These are phyloP conservation scores for Phaffomyces opuntiae DNA, from an alignment of 805 yeast genomes.

Conservation along the genomic window DNA sequence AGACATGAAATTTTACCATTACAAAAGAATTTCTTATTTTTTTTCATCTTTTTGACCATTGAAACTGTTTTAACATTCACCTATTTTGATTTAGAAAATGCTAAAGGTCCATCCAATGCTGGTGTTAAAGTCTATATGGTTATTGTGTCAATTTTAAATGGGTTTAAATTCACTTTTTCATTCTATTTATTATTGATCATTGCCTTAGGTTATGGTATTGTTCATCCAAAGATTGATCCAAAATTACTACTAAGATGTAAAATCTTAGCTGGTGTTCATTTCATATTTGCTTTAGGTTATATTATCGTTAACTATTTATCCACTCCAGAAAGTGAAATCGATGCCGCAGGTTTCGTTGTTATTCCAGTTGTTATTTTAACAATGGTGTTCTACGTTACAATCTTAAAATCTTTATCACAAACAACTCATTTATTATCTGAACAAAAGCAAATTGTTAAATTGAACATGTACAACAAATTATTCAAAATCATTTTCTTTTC, in stretches of 20 bases:
- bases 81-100: constrained; percentile 77
- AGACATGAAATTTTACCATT: constrained; percentile 82
- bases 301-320: constrained; percentile 47
- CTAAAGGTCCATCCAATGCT: constrained; percentile 38
- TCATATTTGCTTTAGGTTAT: constrained; percentile 46
- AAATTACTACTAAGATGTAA: constrained; percentile 67
- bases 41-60: constrained; percentile 71
- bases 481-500: constrained; percentile 71
- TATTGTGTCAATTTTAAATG: constrained; percentile 70
- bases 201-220: constrained; percentile 91
- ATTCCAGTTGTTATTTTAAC: constrained; percentile 69
- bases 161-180: constrained; percentile 79
- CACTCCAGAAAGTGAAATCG: constrained; percentile 42
- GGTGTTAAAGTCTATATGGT: constrained; percentile 70
- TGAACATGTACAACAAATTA: constrained; percentile 75
- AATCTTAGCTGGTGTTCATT: constrained; percentile 50
- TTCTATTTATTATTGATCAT: constrained; percentile 82
- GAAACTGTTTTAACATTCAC: constrained; percentile 91
- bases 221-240: constrained; percentile 74
- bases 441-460: constrained; percentile 88
- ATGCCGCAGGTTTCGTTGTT: constrained; percentile 49
- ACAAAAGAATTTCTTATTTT: constrained; percentile 84
- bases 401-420: constrained; percentile 61
- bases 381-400: constrained; percentile 66
- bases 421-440: constrained; percentile 70